These are phyloP conservation scores for Thozetella sp. DNA, from an alignment of 495 filamentous ascomycete species.

Conservation along the genomic window DNA sequence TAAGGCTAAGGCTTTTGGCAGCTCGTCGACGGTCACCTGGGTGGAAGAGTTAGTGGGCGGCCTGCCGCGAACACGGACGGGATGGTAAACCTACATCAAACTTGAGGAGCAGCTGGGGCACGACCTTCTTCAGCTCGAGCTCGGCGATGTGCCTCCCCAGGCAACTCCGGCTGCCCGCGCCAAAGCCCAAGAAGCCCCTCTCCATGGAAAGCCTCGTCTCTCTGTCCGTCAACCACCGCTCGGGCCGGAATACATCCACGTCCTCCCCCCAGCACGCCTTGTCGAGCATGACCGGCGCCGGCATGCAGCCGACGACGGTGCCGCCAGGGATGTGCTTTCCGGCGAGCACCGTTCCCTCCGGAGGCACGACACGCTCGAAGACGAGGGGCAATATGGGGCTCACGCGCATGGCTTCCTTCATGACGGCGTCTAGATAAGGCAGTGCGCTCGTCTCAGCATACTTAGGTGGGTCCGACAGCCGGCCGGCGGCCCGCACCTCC, in stretches of 20 bases:
- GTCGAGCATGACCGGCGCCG: constrained; percentile 48
- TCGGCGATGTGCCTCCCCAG: constrained; percentile 66
- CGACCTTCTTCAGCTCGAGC: constrained; percentile 65
- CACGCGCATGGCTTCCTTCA: constrained; percentile 61
- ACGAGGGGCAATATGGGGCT: constrained; percentile 50
- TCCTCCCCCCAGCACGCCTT: constrained; percentile 52
- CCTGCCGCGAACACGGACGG: constrained; percentile 10
- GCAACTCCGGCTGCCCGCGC: constrained; percentile 60
- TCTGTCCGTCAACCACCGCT: constrained; percentile 51
- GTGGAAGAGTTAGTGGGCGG: neutral
- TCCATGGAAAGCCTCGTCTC: constrained; percentile 44
- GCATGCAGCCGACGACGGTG: constrained; percentile 21
- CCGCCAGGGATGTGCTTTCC: constrained; percentile 54
- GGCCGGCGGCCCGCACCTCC: constrained; percentile 45
- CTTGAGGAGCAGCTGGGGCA: constrained; percentile 55
- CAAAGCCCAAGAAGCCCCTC: constrained; percentile 48
- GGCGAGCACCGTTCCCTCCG: constrained; percentile 49
- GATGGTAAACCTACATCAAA: constrained; percentile 26
- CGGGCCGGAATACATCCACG: constrained; percentile 53
- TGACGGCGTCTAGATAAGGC: constrained; percentile 60
- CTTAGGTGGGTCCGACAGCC: constrained; percentile 13
- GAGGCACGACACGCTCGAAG: constrained; percentile 57
- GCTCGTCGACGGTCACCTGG: neutral
- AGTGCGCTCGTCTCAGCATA: constrained; percentile 25
- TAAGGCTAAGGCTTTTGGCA: neutral